These are phyloP conservation scores for Metarhizium guizhouense DNA, from an alignment of 2,329 filamentous ascomycete species.

Conservation along the genomic window DNA sequence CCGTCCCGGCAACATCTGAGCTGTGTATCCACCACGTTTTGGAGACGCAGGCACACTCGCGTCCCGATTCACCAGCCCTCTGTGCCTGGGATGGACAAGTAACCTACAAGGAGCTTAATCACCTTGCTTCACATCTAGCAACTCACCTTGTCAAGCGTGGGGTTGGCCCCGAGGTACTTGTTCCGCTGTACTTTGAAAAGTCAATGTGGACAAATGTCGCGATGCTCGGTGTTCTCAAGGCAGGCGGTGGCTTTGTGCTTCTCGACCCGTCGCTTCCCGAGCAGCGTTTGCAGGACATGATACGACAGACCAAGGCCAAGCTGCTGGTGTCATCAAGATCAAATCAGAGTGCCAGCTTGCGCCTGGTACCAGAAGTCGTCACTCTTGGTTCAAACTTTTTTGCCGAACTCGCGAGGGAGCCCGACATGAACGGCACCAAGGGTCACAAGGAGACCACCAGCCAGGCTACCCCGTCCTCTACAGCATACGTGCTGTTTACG, in stretches of 20 bases:
- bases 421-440: too few relatives aligned
- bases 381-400: too few relatives aligned
- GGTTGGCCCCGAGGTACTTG: constrained; percentile 3
- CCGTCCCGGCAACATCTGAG: background rate
- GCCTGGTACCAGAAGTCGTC: too few relatives aligned
- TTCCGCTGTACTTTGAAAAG: constrained; percentile 17
- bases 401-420: too few relatives aligned
- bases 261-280: constrained; percentile 14
- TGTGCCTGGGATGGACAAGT: background rate
- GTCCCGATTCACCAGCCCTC: background rate
- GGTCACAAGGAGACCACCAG: too few relatives aligned
- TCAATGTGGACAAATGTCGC: constrained; percentile 12
- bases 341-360: too few relatives aligned
- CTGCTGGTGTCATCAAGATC: too few relatives aligned
- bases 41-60: background rate
- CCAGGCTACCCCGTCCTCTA: background rate
- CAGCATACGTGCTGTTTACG: constrained; percentile 1
- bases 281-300: background rate
- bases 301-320: too few relatives aligned
- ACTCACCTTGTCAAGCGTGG: background rate
- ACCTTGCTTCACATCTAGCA: too few relatives aligned
- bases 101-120: too few relatives aligned
- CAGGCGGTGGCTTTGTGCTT: constrained; percentile 16
- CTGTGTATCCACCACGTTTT: background rate
- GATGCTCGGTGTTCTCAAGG: constrained; percentile 16